Base-by-base conservation (phyloP, 2,329 filamentous ascomycete genomes). In the Juglanconis juglandina region DNA sequence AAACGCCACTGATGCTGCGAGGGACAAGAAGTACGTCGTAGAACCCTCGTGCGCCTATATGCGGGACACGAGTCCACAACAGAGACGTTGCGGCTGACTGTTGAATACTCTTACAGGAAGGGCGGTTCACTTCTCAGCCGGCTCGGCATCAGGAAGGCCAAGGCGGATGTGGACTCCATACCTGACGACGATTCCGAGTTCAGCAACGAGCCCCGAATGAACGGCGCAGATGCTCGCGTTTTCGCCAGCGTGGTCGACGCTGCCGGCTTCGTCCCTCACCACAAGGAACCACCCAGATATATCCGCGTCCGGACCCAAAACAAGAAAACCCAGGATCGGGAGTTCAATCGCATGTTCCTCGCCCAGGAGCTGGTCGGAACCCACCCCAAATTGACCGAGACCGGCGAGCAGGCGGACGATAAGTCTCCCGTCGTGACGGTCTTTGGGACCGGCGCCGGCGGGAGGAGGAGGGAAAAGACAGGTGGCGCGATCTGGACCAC, bases 61-160 rank as follows among this genome's bases (percentile, higher is more conserved):
- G 5, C 3, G 17, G 8, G 46, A 51, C n/a, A 44, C 32, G 11
- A 14, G 13, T 5, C 33, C n/a, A 37, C 9, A 56, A 34, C 33
- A 53, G 51, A 51, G 7, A 47, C 32, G 17, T 37, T 39, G 11
- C 11, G 4, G 30, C 60, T 62, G 47, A 62, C 53, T 58, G 53
- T 57, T 50, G 63, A 56, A 13, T 39, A 58, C 61, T 39, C 13
- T 68, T 17, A 69, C 68, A 96, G 90, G 74, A 97, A 96, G 77
- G 89, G 90, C 34, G 86, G 89, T 17, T 96, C 92, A 13, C 96
- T 99, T 71, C 84, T 99, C 34, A 96, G 92, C 73, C 90, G 92
- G 58, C 82, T 88, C 58, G 82, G 81, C 68, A 87, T 98, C 73
- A 92, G 92, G 77, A 96, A 89, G 75, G 35, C 56, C n/a, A 92